phyloP scores from a whole-genome alignment of 2,329 filamentous ascomycete genomes.

The Alternaria gansuensis region DNA sequence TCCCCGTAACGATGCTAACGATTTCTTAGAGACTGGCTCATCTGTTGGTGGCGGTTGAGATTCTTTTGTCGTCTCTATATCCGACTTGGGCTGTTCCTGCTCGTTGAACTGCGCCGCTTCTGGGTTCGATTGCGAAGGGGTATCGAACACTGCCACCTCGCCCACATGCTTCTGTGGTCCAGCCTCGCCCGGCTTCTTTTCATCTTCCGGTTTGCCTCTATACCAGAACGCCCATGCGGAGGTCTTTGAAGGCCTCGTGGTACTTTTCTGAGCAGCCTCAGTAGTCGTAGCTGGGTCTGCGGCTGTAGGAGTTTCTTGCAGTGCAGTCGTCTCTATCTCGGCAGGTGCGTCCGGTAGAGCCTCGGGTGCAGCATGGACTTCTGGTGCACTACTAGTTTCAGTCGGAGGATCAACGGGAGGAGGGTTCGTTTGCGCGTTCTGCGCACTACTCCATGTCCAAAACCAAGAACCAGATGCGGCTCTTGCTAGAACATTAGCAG shows the following conservation, averaged over 20 bases:
- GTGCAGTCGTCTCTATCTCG: conserved; percentile 7
- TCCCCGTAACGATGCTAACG: conserved; percentile 46
- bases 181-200: conserved; percentile 64
- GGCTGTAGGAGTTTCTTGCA: conserved; percentile 11
- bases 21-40: conserved; percentile 38
- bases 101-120: conserved; percentile 63
- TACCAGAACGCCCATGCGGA: conserved; percentile 88
- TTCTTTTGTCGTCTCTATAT: conserved; percentile 30
- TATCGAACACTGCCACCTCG: conserved; percentile 61
- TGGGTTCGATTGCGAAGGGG: conserved; percentile 60
- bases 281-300: conserved; percentile 20
- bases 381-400: conserved; percentile 13
- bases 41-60: conserved; percentile 28
- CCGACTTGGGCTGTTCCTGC: conserved; percentile 39
- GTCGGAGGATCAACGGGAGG: conserved; percentile 29
- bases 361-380: conserved; percentile 23
- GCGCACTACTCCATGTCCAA: conserved; percentile 59
- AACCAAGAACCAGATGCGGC: conserved; percentile 57
- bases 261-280: conserved; percentile 19
- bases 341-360: conserved; percentile 1
- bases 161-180: conserved; percentile 65
- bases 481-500: conserved; percentile 24
- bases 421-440: conserved; percentile 52
- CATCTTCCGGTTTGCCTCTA: conserved; percentile 61
- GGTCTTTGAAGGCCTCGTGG: conserved; percentile 56